Evolutionary conservation across 306 rosid genomes (phyloP), one percentile per base, ranked within the genome.

Genomic region (Medicago arabica): DNA sequence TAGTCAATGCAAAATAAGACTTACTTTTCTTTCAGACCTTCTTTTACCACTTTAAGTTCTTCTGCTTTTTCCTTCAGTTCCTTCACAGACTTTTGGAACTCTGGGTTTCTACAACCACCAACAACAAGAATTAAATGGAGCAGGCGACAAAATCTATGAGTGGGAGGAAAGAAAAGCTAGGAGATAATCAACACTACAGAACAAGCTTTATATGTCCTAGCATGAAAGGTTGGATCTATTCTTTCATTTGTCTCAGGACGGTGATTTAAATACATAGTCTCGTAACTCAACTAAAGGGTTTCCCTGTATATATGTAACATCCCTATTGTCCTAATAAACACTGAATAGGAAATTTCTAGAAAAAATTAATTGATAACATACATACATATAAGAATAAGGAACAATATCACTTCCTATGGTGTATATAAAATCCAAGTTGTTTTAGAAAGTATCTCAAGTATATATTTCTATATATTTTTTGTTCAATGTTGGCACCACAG

Each of bases 11-110:
- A 64, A 66, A 34, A 53, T 61, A 79, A 65, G 41, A 66, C 76
- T 84, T 88, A 92, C 99, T 88, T 90, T 66, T 73, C 90, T 88
- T 86, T 91, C 73, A 93, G 81, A 19, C 76, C 96, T 75, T 93
- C 90, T 86, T 89, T 87, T 28, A 86, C 93, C 41, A 80, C 93
- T 82, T 92, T 87, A 63, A 94, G 86, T 87, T 88, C 97, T 68
- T 86, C 92, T 2, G 93, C 89, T 84, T 89, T 90, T 78, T 89
- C 90, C 80, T 88, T 89, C 71, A 89, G 85, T 82, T 89, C 89
- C 85, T 92, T 90, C 34, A 89, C 91, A 57, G 97, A 85, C 85
- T 87, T 79, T 82, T 89, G 86, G 75, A 95, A 92, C 62, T 92
- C 88, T 65, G 84, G 85, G 75, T 89, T 90, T 67, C 97, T 95